Evolutionary conservation across 805 yeast genomes (phyloP).

Genomic region (Gaillardinia entomophila): DNA sequence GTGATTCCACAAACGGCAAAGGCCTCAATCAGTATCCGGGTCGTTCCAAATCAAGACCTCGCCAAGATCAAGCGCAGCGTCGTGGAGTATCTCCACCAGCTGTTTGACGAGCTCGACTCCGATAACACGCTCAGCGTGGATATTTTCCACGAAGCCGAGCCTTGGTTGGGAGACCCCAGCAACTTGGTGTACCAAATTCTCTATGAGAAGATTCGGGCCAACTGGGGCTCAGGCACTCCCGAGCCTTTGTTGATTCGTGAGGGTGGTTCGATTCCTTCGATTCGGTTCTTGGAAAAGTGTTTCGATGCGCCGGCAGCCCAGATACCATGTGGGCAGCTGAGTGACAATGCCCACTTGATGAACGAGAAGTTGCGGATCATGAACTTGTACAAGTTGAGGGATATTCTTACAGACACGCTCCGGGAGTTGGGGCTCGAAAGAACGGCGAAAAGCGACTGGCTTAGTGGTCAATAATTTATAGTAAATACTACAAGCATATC

Average conservation of each 20-base stretch:
- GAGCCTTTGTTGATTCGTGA: slow-evolving; percentile 87
- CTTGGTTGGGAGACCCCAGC: slow-evolving; percentile 88
- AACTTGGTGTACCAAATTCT: slow-evolving; percentile 70
- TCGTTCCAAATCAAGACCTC: slow-evolving; percentile 84
- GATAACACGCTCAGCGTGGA: slow-evolving; percentile 57
- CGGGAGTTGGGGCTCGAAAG: slow-evolving; percentile 24
- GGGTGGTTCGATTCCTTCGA: slow-evolving; percentile 95
- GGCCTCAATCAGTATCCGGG: slow-evolving; percentile 74
- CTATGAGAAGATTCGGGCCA: slow-evolving; percentile 51
- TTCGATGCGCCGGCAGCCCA: slow-evolving; percentile 90
- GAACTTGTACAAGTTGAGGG: slow-evolving; percentile 70
- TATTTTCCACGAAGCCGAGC: slow-evolving; percentile 82
- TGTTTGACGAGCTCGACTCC: slow-evolving; percentile 48
- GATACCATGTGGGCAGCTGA: slow-evolving; percentile 92
- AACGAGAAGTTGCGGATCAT: slow-evolving; percentile 79
- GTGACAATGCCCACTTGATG: slow-evolving; percentile 89
- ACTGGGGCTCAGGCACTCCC: slow-evolving; percentile 54
- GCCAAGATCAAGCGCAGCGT: slow-evolving; percentile 49
- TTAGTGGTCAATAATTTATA: background rate
- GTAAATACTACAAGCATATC: slow-evolving; percentile 1
- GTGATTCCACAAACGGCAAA: slow-evolving; percentile 81
- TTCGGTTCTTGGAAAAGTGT: slow-evolving; percentile 74
- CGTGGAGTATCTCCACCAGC: slow-evolving; percentile 35
- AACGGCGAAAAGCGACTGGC: background rate
- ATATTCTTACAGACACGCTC: slow-evolving; percentile 52